phyloP scores from a whole-genome alignment of 257 asterid genomes.

The Petrea volubilis region DNA sequence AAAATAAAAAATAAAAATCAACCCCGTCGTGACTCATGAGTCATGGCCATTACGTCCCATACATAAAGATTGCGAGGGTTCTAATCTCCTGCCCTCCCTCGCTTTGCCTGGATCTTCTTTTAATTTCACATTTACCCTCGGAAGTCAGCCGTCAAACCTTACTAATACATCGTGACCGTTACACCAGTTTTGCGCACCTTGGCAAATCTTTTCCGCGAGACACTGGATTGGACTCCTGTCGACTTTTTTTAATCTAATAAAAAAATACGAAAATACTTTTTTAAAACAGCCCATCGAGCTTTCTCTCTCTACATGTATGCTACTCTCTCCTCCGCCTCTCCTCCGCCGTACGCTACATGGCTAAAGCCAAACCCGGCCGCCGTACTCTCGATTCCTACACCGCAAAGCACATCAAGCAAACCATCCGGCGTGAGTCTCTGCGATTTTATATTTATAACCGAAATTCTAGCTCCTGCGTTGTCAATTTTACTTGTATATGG shows the following conservation, averaged over 20 bases:
- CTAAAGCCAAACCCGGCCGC: conserved; percentile 61
- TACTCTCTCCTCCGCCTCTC: conserved; percentile 19
- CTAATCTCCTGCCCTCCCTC: background rate
- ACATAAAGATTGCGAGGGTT: background rate
- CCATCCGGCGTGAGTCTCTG: conserved; percentile 60
- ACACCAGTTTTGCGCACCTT: too few species aligned
- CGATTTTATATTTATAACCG: background rate
- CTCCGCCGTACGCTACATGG: conserved; percentile 56
- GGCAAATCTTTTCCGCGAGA: background rate
- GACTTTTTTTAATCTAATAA: background rate
- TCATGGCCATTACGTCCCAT: too few species aligned
- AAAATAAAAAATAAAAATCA: background rate
- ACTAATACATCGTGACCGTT: too few species aligned
- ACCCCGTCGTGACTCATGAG: background rate
- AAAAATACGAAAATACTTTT: background rate
- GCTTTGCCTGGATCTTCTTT: background rate
- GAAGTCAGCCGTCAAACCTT: background rate
- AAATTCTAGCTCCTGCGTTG: conserved; percentile 1
- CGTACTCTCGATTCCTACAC: conserved; percentile 74
- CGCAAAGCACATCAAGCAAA: conserved; percentile 63
- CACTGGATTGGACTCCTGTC: background rate
- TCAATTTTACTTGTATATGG: conserved; percentile 2
- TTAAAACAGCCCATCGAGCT: background rate
- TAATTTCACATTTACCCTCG: conserved; percentile 12
- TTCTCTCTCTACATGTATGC: conserved; percentile 16